Base-by-base conservation (phyloP, 176 grass and related monocot genomes). In the Puccinellia tenuiflora region DNA sequence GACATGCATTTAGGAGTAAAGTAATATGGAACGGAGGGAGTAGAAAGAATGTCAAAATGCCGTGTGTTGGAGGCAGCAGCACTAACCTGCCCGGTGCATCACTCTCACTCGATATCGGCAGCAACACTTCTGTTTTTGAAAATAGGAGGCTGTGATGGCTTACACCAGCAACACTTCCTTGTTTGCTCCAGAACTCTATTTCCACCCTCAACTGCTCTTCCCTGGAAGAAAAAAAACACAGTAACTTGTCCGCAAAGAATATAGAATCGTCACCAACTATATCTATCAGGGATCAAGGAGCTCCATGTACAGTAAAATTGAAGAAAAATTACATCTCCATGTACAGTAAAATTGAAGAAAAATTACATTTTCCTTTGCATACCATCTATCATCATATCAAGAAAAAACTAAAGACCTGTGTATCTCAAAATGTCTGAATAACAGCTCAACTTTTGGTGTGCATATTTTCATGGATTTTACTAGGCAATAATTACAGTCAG, bases 141-240 rank as follows among this genome's bases (percentile, higher is more conserved):
- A 91, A 98, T 15, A 95, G 83, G 70, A 98, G 90, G 85, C 89
- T 98, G 77, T 95, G 96, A 79, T 95, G 91, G 47, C 91, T 95
- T 79, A 95, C 92, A 69, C 96, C 96, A 6, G 88, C 92, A 80
- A 98, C n/a, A n/a, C n/a, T 93, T 73, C 83, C 91, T 88, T 91
- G 90, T 64, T 64, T 79, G 67, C 73, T 98, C 92, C 34, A 95
- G 66, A 47, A 73, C 7, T 30, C 24, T 16, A 73, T 47, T 24
- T 73, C 7, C 42, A 47, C 14, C 69, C 15, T 73, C 40, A 46
- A 16, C 3, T 1, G 45, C 14, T 47, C 15, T 22, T 73, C 69
- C 40, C 69, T 73, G 24, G 69, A 73, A 47, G 7, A 47, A 8
- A 15, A 15, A 46, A 46, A 25, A 15, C 69, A 30, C 1, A 29